These are phyloP conservation scores for Beauveria varroae DNA, from an alignment of 2,329 filamentous ascomycete genomes.

Conservation along the genomic window DNA sequence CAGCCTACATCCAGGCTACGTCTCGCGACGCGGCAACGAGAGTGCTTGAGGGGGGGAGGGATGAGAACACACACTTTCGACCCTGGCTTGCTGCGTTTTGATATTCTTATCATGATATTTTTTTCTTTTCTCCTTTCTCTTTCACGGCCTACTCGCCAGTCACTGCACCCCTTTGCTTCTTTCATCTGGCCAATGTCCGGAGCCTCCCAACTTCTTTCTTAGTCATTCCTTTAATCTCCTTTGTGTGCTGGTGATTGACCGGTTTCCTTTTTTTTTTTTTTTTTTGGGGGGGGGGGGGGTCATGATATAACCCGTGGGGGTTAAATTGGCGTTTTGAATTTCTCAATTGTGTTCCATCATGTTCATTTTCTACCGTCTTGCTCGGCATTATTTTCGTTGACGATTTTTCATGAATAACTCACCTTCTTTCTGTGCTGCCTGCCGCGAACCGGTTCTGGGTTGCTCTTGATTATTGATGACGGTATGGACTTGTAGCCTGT, in stretches of 20 bases:
- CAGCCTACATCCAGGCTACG: conserved; percentile 26
- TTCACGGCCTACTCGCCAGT: background rate
- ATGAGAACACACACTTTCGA: conserved; percentile 28
- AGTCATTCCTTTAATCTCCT: conserved; percentile 3
- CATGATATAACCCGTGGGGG: background rate
- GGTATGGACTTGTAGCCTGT: background rate
- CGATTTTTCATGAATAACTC: background rate
- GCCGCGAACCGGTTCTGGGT: background rate
- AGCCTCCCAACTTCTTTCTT: background rate
- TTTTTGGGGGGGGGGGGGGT: too few species aligned
- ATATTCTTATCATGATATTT: background rate
- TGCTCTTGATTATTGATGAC: background rate
- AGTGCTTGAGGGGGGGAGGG: conserved; percentile 27
- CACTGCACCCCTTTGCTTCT: background rate
- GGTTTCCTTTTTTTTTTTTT: background rate
- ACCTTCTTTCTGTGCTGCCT: background rate
- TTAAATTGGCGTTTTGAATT: background rate
- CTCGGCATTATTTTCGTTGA: background rate
- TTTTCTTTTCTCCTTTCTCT: background rate
- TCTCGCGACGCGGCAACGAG: conserved; percentile 18
- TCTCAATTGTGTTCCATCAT: background rate
- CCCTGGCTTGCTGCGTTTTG: background rate
- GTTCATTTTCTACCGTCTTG: background rate
- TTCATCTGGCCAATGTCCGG: background rate
- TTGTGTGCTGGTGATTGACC: conserved; percentile 4